Evolutionary conservation across 106 monocot species (phyloP).

Genomic region (Allium sativum): DNA sequence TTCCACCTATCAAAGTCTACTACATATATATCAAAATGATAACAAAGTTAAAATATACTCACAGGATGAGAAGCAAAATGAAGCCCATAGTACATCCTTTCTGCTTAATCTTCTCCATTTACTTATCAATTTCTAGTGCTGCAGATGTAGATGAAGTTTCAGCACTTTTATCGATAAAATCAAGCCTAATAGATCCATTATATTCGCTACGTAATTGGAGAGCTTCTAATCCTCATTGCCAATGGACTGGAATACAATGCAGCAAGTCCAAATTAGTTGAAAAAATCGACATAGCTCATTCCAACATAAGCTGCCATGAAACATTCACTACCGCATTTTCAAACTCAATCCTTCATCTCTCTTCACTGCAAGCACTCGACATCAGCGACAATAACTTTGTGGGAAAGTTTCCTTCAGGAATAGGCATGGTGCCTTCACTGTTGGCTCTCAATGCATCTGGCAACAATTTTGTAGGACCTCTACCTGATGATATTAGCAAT

Average conservation of each 20-base stretch:
- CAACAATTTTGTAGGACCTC: slow-evolving; percentile 64
- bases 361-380: slow-evolving; percentile 37
- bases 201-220: slow-evolving; percentile 41
- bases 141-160: slow-evolving; percentile 14
- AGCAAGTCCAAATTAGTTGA: slow-evolving; percentile 32
- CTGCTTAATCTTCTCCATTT: slow-evolving; percentile 6
- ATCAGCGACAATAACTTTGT: slow-evolving; percentile 69
- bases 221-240: slow-evolving; percentile 35
- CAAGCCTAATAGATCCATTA: slow-evolving; percentile 42
- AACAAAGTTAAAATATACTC: too few species aligned
- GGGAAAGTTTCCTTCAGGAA: slow-evolving; percentile 50
- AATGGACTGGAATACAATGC: slow-evolving; percentile 70
- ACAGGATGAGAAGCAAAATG: slow-evolving; percentile 6
- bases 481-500: slow-evolving; percentile 56
- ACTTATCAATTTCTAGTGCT: slow-evolving; percentile 3
- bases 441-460: slow-evolving; percentile 55
- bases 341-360: slow-evolving; percentile 16
- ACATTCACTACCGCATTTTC: slow-evolving; percentile 49
- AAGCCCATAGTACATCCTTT: not conserved
- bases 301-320: slow-evolving; percentile 60
- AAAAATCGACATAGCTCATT: slow-evolving; percentile 40
- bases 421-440: slow-evolving; percentile 25
- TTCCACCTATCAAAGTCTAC: too few species aligned
- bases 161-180: slow-evolving; percentile 43
- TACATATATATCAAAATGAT: too few species aligned